A percentile compares a stretch with the other conserved stretches of the same genome.
Conservation (phyloP, 768 basidiomycete species). For the Daedalea quercina region DNA sequence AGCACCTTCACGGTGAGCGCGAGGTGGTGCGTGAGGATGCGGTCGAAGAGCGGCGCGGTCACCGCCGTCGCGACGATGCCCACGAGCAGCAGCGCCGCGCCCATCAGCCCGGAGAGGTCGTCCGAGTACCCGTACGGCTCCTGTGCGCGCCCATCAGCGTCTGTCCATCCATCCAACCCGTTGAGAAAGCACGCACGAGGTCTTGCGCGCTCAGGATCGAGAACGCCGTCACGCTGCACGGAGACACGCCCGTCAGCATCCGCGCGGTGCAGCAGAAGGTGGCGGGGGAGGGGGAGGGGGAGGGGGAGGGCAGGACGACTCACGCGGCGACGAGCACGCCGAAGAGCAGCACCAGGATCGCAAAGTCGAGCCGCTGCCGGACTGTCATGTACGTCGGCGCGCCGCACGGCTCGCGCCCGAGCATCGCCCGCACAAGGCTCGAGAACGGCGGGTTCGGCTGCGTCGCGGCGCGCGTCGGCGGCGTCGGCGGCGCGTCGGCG, state of each 20-base stretch:
- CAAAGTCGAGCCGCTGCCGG: slow-evolving; percentile 68
- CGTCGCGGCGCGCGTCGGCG: slow-evolving; percentile 73
- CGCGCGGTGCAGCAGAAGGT: too few species aligned
- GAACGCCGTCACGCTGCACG: slow-evolving; percentile 51
- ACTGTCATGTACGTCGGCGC: slow-evolving; percentile 42
- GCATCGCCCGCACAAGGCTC: slow-evolving; percentile 48
- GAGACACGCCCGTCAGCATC: background rate
- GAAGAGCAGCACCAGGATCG: slow-evolving; percentile 51
- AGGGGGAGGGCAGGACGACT: slow-evolving; percentile 19
- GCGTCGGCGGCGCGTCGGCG: slow-evolving; percentile 56
- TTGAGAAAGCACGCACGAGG: slow-evolving; percentile 35
- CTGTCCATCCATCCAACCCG: background rate
- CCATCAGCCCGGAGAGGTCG: slow-evolving; percentile 62
- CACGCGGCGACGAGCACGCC: slow-evolving; percentile 60
- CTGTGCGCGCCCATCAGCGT: slow-evolving; percentile 28
- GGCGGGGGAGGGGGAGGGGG: background rate
- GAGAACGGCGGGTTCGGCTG: slow-evolving; percentile 44
- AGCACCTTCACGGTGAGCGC: slow-evolving; percentile 52
- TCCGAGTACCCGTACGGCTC: slow-evolving; percentile 67
- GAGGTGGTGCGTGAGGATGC: slow-evolving; percentile 72
- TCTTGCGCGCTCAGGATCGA: slow-evolving; percentile 61
- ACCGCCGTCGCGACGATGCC: slow-evolving; percentile 65
- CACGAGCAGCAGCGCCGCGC: slow-evolving; percentile 58
- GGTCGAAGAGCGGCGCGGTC: slow-evolving; percentile 73
- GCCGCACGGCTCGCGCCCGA: slow-evolving; percentile 27